Base-by-base conservation (phyloP, 2,329 filamentous ascomycete species). In the Cytospora paraplurivora region DNA sequence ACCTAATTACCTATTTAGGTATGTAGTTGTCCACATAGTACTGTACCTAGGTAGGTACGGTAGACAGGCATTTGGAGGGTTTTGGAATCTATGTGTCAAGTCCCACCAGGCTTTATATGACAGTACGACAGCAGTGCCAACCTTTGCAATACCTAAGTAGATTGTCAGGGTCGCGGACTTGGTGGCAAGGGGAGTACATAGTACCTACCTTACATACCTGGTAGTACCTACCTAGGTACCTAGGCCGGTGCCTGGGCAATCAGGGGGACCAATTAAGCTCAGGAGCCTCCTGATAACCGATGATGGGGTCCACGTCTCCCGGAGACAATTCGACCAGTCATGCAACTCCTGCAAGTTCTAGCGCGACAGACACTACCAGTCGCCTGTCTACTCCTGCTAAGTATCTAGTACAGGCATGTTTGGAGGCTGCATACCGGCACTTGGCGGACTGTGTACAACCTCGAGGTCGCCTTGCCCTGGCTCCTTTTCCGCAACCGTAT, bases 401-500 rank as follows among this genome's bases (percentile, higher is more conserved):
- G 38, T 21, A 47, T 10, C 37, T 13, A 13, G 37, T 12, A 11
- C n/a, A 19, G 41, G 19, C 19, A 19, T 19, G 44, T n/a, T n/a
- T 47, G 21, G n/a, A 21, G 19, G 21, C n/a, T 21, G 21, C 44
- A 19, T 47, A 47, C 41, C 15, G 6, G 44, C 12, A 12, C 1
- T 19, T 4, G 11, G 8, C 8, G 11, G 8, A 17, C n/a, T n/a
- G 44, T 11, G 21, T 10, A 37, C 8, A 13, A 10, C n/a, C 12
- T 47, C 44, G n/a, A n/a, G 21, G 8, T 21, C 21, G 41, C 41
- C 41, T 44, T 19, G 41, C 8, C 41, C 19, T 44, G 17, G 17
- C 41, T 44, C 41, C 44, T 12, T 61, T 61, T 61, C 51, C 51
- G 59, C 51, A 61, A 61, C 59, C 59, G 51, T 55, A 38, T 55